Base-by-base conservation (phyloP, 2,329 filamentous ascomycete species). In the Arthrobotrys sphaeroides region DNA sequence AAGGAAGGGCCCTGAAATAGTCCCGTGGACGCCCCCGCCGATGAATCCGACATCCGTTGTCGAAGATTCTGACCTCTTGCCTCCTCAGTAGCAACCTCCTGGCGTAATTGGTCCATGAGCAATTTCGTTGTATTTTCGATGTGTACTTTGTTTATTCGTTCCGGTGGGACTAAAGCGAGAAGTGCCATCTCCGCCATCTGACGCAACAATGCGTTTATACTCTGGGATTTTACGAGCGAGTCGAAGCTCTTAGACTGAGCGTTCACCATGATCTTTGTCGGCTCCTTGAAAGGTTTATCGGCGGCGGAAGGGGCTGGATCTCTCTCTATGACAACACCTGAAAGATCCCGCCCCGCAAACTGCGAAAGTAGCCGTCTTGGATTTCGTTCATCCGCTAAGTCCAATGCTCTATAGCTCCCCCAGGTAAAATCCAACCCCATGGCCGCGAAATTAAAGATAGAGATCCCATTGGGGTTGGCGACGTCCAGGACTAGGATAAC, bases 321-420 rank as follows among this genome's bases (percentile, higher is more conserved):
- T 20, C 22, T 43, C 10, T 20, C 24, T 40, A 74, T 24, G 3
- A 62, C 20, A 5, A 12, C n/a, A 16, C 45, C 62, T 10, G 61
- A 67, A 0, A 67, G 43, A 20, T 62, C 22, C 7, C 33, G 13
- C n/a, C 53, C 69, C 1, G 13, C 22, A 31, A 45, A 62, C 9
- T 61, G 55, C 5, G 20, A 7, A 18, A 74, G 26, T 10, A 62
- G 20, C 5, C 55, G 43, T 20, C 28, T 40, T 5, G 69, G 42
- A 2, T 16, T 3, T 16, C 60, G 53, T 18, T 31, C 69, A 2
- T 4, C 18, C 2, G 1, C 24, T 7, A 74, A 38, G 22, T 66
- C 36, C n/a, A 67, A 55, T 1, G 69, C 33, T 24, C 51, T 36
- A 24, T 49, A 74, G 22, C 53, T 67, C 33, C 28, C 16, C 69